Base-by-base conservation (phyloP, 1,284 basidiomycete genomes). In the Volvariella surrecta region DNA sequence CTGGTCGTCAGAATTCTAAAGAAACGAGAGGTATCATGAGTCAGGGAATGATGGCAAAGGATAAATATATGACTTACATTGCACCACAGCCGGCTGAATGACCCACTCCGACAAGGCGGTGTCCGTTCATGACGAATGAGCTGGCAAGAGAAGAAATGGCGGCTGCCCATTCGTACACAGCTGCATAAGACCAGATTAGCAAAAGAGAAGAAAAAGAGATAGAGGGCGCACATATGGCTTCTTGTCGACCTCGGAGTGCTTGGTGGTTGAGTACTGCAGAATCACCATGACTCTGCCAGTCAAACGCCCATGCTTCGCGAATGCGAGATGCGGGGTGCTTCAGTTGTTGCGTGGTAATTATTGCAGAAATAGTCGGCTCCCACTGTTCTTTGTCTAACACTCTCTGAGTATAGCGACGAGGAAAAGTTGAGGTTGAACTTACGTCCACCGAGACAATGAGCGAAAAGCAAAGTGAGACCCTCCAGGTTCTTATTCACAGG, bases 311-410 rank as follows among this genome's bases (percentile, higher is more conserved):
- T 28, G 71, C 69, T 48, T 77, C 75, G 2, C 67, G 61, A 21
- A 77, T 61, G 6, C 56, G 57, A 39, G 53, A 48, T 2, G 44
- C 44, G 30, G 39, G 32, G 18, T 35, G n/a, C 52, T 57, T 51
- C 31, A 41, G 21, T n/a, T 50, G 41, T 42, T 63, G 54, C 17
- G 58, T 48, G 10, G 50, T 37, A 48, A 74, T 68, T 3, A 76
- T 50, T 8, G 51, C 52, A n/a, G 59, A 48, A 4, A 77, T 60
- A 4, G 63, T 53, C 0, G 66, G 61, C 39, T 74, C 70, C 64
- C 75, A 77, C 50, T 71, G 63, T 50, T 76, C 74, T 50, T 76
- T 76, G 45, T 72, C 73, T 76, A n/a, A n/a, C n/a, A n/a, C n/a
- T n/a, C n/a, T n/a, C n/a, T n/a, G n/a, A n/a, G 39, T 22, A 15